Evolutionary conservation across 1,284 basidiomycete genomes (phyloP).

Genomic region (Chondrostereum purpureum): DNA sequence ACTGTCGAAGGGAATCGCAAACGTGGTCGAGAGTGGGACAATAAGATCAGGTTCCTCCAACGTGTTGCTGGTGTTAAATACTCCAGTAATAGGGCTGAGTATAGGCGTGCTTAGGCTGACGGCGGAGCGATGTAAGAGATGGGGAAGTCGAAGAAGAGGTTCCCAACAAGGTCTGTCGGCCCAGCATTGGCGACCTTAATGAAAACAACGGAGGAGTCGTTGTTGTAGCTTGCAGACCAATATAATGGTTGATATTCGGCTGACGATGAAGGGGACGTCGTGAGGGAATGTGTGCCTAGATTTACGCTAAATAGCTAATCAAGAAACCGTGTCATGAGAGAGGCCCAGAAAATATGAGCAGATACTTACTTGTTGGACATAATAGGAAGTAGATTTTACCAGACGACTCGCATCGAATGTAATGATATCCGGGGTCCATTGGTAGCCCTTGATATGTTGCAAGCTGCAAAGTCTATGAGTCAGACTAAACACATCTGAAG

Average conservation of each 20-base stretch:
- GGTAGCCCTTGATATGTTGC: slow-evolving; percentile 29
- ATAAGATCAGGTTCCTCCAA: slow-evolving; percentile 25
- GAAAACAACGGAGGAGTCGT: slow-evolving; percentile 25
- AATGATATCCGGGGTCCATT: slow-evolving; percentile 38
- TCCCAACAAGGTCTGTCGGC: slow-evolving; percentile 22
- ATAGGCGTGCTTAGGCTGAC: slow-evolving; percentile 21
- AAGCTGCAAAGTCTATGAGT: slow-evolving; percentile 20
- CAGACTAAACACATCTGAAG: slow-evolving; percentile 7
- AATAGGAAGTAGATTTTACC: slow-evolving; percentile 31
- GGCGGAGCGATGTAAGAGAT: slow-evolving; percentile 20
- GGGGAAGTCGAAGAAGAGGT: slow-evolving; percentile 26
- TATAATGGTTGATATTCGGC: slow-evolving; percentile 23
- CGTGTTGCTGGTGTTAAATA: slow-evolving; percentile 28
- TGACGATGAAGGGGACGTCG: slow-evolving; percentile 23
- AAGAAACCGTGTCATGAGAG: not conserved
- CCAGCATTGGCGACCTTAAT: slow-evolving; percentile 29
- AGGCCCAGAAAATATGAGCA: too few relatives aligned
- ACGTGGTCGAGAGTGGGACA: slow-evolving; percentile 20
- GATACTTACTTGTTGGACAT: slow-evolving; percentile 26
- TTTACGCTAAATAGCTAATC: slow-evolving; percentile 28
- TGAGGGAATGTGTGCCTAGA: slow-evolving; percentile 27
- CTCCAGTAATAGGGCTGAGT: slow-evolving; percentile 22
- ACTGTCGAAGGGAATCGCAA: slow-evolving; percentile 22
- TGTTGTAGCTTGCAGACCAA: slow-evolving; percentile 30
- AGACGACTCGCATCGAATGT: slow-evolving; percentile 29